Conservation (phyloP, 2,329 filamentous ascomycete genomes). For the Blumeria hordei region DNA sequence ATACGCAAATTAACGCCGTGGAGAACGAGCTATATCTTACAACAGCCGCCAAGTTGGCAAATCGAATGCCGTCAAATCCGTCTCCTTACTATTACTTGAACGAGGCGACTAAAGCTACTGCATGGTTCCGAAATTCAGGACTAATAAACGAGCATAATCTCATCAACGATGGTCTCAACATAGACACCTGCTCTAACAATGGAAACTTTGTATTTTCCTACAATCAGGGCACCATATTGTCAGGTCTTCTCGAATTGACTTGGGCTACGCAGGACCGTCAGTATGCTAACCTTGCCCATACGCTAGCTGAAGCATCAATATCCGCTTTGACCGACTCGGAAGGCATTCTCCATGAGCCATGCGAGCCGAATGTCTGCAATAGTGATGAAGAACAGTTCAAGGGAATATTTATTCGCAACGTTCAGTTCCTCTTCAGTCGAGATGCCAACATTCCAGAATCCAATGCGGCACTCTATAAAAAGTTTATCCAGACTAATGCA, state of each 20-base stretch:
- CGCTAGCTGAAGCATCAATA: constrained; percentile 31
- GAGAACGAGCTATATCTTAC: too few relatives aligned
- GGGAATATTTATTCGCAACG: constrained; percentile 23
- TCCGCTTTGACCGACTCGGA: constrained; percentile 19
- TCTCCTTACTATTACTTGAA: too few relatives aligned
- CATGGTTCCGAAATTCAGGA: too few relatives aligned
- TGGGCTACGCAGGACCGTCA: constrained; percentile 21
- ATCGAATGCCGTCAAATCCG: too few relatives aligned
- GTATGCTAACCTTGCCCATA: constrained; percentile 23
- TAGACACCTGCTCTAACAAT: constrained; percentile 24
- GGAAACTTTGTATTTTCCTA: constrained; percentile 23
- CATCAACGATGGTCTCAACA: constrained; percentile 20
- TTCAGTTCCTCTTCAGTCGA: constrained; percentile 28
- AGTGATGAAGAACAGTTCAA: constrained; percentile 20
- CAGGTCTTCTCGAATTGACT: constrained; percentile 19
- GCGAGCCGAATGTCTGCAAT: constrained; percentile 22
- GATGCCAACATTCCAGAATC: constrained; percentile 15
- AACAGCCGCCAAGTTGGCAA: too few relatives aligned
- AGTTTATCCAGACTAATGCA: constrained; percentile 36
- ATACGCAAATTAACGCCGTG: too few relatives aligned
- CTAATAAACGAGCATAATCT: too few relatives aligned
- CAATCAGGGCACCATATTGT: constrained; percentile 36
- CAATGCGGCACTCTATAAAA: constrained; percentile 23
- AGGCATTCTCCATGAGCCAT: constrained; percentile 27
- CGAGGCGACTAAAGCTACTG: too few relatives aligned